phyloP scores from a whole-genome alignment of 1,284 basidiomycete genomes.

The Athelia psychrophila region DNA sequence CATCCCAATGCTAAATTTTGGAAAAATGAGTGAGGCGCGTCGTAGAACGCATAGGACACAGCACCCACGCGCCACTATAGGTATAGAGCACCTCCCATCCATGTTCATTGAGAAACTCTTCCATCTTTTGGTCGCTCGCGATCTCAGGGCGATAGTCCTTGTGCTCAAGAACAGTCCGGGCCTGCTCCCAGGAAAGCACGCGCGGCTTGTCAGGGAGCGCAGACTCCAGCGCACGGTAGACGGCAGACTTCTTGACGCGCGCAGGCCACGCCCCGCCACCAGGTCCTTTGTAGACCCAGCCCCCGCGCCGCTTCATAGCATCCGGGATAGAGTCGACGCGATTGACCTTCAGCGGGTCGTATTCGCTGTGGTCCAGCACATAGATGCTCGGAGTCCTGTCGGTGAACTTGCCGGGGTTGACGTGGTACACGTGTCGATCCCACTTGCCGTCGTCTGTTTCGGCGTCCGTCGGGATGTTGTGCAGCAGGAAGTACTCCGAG shows the following conservation, averaged over 20 bases:
- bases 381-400: slow-evolving; percentile 17
- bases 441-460: slow-evolving; percentile 34
- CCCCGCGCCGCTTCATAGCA: slow-evolving; percentile 12
- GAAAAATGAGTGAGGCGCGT: background rate
- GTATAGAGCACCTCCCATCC: slow-evolving; percentile 36
- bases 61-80: slow-evolving; percentile 32
- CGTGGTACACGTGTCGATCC: slow-evolving; percentile 26
- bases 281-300: slow-evolving; percentile 14
- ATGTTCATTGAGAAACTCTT: slow-evolving; percentile 27
- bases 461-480: slow-evolving; percentile 22
- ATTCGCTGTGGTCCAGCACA: slow-evolving; percentile 32
- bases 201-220: slow-evolving; percentile 18
- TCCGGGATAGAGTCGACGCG: slow-evolving; percentile 29
- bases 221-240: slow-evolving; percentile 11
- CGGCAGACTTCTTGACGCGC: slow-evolving; percentile 11
- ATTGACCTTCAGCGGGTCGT: slow-evolving; percentile 28
- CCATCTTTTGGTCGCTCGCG: slow-evolving; percentile 23
- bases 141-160: background rate
- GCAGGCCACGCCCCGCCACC: slow-evolving; percentile 9
- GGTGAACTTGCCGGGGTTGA: slow-evolving; percentile 1
- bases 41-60: slow-evolving; percentile 1
- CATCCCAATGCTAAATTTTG: slow-evolving; percentile 27
- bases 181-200: slow-evolving; percentile 25
- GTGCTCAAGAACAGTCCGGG: slow-evolving; percentile 14
- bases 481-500: slow-evolving; percentile 34